Conservation (phyloP, 2,329 filamentous ascomycete species). For the Tolypocladium nubicola region DNA sequence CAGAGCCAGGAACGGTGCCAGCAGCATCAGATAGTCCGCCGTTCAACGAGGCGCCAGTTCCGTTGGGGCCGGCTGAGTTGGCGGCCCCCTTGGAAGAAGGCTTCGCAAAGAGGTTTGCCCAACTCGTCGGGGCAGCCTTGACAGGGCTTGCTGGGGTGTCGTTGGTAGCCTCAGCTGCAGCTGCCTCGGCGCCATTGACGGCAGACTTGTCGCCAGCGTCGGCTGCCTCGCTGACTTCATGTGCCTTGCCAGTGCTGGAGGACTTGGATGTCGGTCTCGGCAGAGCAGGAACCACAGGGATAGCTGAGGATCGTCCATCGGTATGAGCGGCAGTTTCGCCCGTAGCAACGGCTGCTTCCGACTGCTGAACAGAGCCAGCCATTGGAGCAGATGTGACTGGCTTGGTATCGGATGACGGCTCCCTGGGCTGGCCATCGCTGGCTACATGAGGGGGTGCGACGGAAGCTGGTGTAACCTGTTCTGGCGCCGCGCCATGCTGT, state of each 20-base stretch:
- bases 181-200: conserved; percentile 12
- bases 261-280: conserved; percentile 27
- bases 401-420: not conserved
- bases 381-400: conserved; percentile 2
- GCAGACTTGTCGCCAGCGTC: conserved; percentile 7
- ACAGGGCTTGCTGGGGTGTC: conserved; percentile 10
- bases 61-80: conserved; percentile 15
- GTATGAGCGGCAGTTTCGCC: conserved; percentile 11
- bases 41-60: conserved; percentile 12
- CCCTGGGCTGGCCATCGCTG: not conserved
- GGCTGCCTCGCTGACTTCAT: not conserved
- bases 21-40: conserved; percentile 10
- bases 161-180: conserved; percentile 8
- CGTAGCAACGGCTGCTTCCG: conserved; percentile 5
- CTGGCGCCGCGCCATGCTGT: conserved; percentile 22
- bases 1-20: conserved; percentile 12
- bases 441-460: not conserved
- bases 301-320: conserved; percentile 22
- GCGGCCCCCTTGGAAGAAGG: conserved; percentile 10
- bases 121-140: conserved; percentile 24
- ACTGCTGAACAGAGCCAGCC: conserved; percentile 8
- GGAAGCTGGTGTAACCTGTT: conserved; percentile 8
- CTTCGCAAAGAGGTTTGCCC: conserved; percentile 29
- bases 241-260: conserved; percentile 8
- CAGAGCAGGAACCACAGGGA: conserved; percentile 36